Base-by-base conservation (phyloP, 2,329 filamentous ascomycete species). In the Anthostomella pinea region DNA sequence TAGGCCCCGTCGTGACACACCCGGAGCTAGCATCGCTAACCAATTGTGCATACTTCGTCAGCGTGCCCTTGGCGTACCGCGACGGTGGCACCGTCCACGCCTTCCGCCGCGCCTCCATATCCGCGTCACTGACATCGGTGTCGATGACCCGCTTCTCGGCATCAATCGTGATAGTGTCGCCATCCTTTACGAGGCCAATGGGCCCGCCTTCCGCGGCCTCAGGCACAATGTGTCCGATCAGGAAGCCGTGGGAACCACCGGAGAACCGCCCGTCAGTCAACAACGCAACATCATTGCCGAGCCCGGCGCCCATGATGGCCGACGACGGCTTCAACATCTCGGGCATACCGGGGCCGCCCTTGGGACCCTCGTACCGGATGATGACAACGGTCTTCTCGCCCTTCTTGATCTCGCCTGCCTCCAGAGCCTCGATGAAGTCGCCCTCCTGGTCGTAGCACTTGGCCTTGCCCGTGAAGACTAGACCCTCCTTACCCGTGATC, bases 261-360 rank as follows among this genome's bases (percentile, higher is more conserved):
- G 79, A 85, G 72, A 88, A 90, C 24, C 85, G 79, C 0, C 81
- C 81, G 53, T 89, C 83, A 2, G 84, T 87, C 43, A 88, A 72
- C 30, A 88, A 75, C 1, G 84, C 84, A 10, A 87, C 81, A 51
- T 87, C 83, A 53, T 85, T 75, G 51, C 83, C 83, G 27, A 96
- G 76, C 23, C 85, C 85, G 5, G 88, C 87, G 35, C 90, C 90
- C 87, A 95, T 95, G 56, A 96, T 85, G 32, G 89, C 87, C 0
- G 87, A 89, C 35, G 79, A 86, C n/a, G 90, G 87, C 71, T 95
- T 95, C 45, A 96, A 72, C 73, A 95, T 91, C 68, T 96, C 90
- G 20, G 89, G 90, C 84, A 96, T 96, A 39, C 90, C 90, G 1
- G 90, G 90, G 0, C 90, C 90, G 49, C 90, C 90, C 68, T 91